Evolutionary conservation across 169 alveolate species (phyloP).

Genomic region (Eimeria mitis): DNA sequence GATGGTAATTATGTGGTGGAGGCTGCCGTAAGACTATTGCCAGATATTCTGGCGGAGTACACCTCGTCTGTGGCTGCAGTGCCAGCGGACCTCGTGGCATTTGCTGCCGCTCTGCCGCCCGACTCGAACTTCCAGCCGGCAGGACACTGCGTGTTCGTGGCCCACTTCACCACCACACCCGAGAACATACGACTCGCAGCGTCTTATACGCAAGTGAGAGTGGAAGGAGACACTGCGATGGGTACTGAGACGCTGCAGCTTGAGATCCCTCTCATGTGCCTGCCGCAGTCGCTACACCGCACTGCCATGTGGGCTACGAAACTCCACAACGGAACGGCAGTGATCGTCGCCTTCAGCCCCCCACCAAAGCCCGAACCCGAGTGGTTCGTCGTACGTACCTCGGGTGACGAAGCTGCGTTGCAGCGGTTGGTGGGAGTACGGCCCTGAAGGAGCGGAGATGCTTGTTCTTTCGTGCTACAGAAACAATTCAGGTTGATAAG

Average conservation of each 20-base stretch:
- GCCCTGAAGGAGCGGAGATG: neutral
- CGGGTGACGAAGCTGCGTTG: conserved; percentile 36
- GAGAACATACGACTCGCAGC: conserved; percentile 13
- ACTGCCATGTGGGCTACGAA: conserved; percentile 26
- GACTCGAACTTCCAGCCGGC: conserved; percentile 58
- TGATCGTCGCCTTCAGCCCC: conserved; percentile 63
- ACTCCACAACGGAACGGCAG: conserved; percentile 29
- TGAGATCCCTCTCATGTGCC: conserved; percentile 21
- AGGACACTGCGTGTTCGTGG: conserved; percentile 53
- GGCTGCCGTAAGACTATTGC: neutral
- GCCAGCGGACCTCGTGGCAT: conserved; percentile 35
- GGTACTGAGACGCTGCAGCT: conserved; percentile 42
- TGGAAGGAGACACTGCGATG: neutral
- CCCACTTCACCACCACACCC: conserved; percentile 32
- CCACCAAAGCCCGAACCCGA: conserved; percentile 36
- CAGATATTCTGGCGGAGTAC: conserved; percentile 22
- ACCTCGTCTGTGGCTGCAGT: conserved; percentile 43
- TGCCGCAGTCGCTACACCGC: conserved; percentile 66
- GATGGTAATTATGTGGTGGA: conserved; percentile 8
- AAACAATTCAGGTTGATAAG: neutral
- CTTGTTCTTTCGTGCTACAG: neutral
- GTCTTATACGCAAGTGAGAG: conserved; percentile 14
- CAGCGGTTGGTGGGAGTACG: conserved; percentile 7
- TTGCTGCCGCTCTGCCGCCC: conserved; percentile 24
- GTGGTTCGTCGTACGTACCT: conserved; percentile 26